These are phyloP conservation scores for Microbotryomycetes sp. DNA, from an alignment of 1,284 basidiomycete genomes.

Conservation along the genomic window DNA sequence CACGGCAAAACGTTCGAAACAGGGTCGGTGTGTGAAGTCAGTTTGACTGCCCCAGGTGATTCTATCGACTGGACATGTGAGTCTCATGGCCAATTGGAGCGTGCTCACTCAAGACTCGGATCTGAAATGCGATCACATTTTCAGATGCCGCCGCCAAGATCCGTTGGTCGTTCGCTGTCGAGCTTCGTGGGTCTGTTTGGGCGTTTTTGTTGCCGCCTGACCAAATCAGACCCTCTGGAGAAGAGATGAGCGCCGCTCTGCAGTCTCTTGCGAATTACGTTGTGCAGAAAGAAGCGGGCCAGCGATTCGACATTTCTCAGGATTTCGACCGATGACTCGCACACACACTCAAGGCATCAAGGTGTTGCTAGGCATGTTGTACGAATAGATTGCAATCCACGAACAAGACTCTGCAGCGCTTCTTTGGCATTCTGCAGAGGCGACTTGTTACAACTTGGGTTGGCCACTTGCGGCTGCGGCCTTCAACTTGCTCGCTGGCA, in stretches of 20 bases:
- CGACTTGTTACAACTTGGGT: background rate
- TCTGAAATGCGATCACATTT: conserved; percentile 38
- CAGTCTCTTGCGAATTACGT: conserved; percentile 63
- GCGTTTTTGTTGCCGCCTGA: conserved; percentile 60
- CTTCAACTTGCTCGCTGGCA: background rate
- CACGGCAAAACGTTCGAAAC: conserved; percentile 47
- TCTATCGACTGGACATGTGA: conserved; percentile 69
- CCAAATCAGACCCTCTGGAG: conserved; percentile 68
- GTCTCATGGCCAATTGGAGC: conserved; percentile 25
- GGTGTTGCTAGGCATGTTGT: too few species aligned
- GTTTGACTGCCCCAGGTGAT: conserved; percentile 57
- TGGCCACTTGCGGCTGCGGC: background rate
- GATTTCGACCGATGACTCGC: too few species aligned
- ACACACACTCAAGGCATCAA: too few species aligned
- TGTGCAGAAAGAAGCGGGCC: conserved; percentile 31
- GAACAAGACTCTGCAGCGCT: background rate
- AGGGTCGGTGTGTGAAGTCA: conserved; percentile 40
- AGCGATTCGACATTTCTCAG: background rate
- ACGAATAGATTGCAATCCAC: too few species aligned
- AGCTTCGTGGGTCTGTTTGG: conserved; percentile 75
- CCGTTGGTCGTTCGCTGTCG: conserved; percentile 67
- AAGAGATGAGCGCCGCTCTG: conserved; percentile 62
- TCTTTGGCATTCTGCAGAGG: background rate
- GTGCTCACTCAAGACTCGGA: background rate
- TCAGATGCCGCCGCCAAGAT: conserved; percentile 39